Evolutionary conservation across 73 alveolate genomes (phyloP), one percentile per base, ranked within the genome.

Genomic region (Breviolum minutum): DNA sequence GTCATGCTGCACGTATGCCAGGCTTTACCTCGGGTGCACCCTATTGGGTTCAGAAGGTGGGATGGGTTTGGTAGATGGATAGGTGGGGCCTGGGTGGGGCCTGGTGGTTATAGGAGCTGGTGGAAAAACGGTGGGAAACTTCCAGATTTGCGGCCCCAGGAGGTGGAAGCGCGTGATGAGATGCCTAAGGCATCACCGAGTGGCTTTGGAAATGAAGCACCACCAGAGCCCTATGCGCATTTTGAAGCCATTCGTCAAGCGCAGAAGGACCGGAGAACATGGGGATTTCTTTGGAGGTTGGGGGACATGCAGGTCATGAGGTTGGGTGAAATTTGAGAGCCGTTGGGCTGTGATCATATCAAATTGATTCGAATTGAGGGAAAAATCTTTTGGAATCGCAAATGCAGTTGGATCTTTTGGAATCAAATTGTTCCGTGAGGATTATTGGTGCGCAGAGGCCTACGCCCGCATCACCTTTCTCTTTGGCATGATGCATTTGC

Each of bases 181-280:
- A 12, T 86, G 94, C 94, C 94, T 63, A 86, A 86, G 63, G 98
- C 90, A 79, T 92, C 98, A 26, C 98, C 98, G 26, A 92, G 98
- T 66, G 90, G 81, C 68, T 92, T 92, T 26, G 98, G 98, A 79
- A 60, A n/a, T 14, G 98, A 92, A 40, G 98, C 90, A 26, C 98
- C 98, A 20, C 80, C 98, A 10, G 98, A 92, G 98, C 98, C 98
- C 66, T 92, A 92, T 27, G 98, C 82, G 81, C 98, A 92, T 81
- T 92, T 92, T 89, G 98, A 90, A 69, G 74, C 80, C 73, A 90
- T 90, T 87, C 87, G 96, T 22, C 96, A 90, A 29, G 94, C 94
- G 62, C 94, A 86, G 94, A 86, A 86, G 94, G 92, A 80, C 86
- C 54, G 54, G 54, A 40, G 54, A 40, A 40, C 0, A 40, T 40